Evolutionary conservation across 1,284 basidiomycete species (phyloP), one percentile per base, ranked within the genome.

Genomic region (Ustilago cynodontis): DNA sequence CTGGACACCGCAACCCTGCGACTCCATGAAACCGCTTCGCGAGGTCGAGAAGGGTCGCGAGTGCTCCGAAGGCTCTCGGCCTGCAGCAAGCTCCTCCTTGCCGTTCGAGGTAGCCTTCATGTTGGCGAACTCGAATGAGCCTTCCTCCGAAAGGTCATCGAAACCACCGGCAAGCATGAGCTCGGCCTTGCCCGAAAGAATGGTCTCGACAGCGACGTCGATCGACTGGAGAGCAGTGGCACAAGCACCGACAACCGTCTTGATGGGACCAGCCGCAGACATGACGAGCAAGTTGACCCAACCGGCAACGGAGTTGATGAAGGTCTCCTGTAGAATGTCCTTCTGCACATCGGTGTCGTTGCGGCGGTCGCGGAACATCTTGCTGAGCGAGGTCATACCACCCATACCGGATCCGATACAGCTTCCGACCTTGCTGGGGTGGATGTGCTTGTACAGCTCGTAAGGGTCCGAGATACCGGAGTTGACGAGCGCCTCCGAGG

Each of bases 61-160:
- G 93, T 98, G 96, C 87, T 99, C 96, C 94, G 29, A 81, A 24
- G 96, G 96, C 87, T 99, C 96, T 81, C 97, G 94, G 74, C 97
- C 97, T 91, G 97, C 97, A 10, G 95, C 95, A 83, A 98, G 93
- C 87, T 99, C 97, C 41, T 94, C 93, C 87, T 95, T 93, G 6
- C 95, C 92, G 85, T 96, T 98, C 87, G 93, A 95, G 8, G 97
- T 99, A 7, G 97, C 97, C 88, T 98, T 97, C 97, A 99, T 99
- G 89, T 98, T 98, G 65, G 95, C 96, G 87, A 87, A 87, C 87
- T 98, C 95, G 87, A 91, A 96, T 20, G 95, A 96, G 24, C 95
- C 95, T 87, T 98, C 95, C 87, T 99, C 97, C 80, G 93, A 93
- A 86, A 98, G 91, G 87, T 99, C 97, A 85, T 99, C 97, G 88